These are phyloP conservation scores for Ramaria sp. DNA, from an alignment of 768 basidiomycete species.

Conservation along the genomic window DNA sequence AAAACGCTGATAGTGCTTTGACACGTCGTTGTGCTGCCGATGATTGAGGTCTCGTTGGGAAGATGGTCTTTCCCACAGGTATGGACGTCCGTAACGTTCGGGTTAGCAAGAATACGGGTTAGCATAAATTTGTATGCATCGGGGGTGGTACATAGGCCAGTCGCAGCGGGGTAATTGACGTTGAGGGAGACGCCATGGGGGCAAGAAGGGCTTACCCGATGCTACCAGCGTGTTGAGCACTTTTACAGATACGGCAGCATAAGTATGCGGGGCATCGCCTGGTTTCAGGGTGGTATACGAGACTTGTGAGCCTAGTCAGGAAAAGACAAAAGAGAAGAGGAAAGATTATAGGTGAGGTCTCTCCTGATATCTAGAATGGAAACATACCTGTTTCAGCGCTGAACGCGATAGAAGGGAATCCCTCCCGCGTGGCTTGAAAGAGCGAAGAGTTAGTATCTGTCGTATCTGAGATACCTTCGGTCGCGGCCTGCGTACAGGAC, in stretches of 20 bases:
- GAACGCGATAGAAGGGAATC: slow-evolving; percentile 41
- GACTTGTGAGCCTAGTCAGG: slow-evolving; percentile 29
- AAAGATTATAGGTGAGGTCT: not conserved
- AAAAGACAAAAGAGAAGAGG: not conserved
- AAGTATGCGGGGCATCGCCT: slow-evolving; percentile 26
- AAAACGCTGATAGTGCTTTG: not conserved
- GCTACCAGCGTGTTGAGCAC: slow-evolving; percentile 26
- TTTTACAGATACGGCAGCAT: slow-evolving; percentile 31
- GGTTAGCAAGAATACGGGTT: slow-evolving; percentile 26
- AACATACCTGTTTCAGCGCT: slow-evolving; percentile 20
- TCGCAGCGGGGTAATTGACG: slow-evolving; percentile 37
- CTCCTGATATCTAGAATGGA: not conserved
- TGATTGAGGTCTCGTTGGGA: slow-evolving; percentile 31
- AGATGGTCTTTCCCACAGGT: slow-evolving; percentile 34
- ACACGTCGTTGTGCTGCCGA: slow-evolving; percentile 13
- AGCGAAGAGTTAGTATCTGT: slow-evolving; percentile 10
- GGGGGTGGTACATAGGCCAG: slow-evolving; percentile 24
- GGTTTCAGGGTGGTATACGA: slow-evolving; percentile 41
- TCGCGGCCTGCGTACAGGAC: not conserved
- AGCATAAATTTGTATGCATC: slow-evolving; percentile 32
- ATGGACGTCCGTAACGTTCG: slow-evolving; percentile 25
- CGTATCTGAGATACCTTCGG: not conserved
- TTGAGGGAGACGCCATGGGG: slow-evolving; percentile 31
- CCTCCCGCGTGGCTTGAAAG: slow-evolving; percentile 30
- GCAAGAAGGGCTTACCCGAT: slow-evolving; percentile 27